phyloP scores from a whole-genome alignment of 2,329 filamentous ascomycete genomes.

The Phaeosphaeriaceae sp. region DNA sequence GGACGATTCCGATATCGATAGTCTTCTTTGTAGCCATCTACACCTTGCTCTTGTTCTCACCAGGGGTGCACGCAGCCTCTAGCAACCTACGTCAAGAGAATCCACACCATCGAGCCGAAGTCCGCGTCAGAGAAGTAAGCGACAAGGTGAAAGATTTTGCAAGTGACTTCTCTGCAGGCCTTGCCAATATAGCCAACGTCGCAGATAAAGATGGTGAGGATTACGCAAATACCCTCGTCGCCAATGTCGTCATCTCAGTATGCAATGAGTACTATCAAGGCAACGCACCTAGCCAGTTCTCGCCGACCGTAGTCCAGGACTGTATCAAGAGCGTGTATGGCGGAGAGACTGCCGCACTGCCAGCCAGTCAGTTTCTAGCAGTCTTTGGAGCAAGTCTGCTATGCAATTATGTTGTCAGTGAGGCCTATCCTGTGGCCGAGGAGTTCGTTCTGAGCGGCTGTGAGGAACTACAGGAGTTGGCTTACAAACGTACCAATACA shows the following conservation, averaged over 20 bases:
- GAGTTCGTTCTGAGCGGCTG: slow-evolving; percentile 26
- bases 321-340: slow-evolving; percentile 29
- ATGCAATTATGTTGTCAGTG: slow-evolving; percentile 26
- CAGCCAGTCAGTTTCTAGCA: slow-evolving; percentile 22
- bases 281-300: slow-evolving; percentile 15
- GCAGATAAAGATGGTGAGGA: slow-evolving; percentile 22
- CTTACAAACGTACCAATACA: slow-evolving; percentile 9
- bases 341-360: slow-evolving; percentile 16
- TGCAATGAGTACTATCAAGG: slow-evolving; percentile 26
- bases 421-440: slow-evolving; percentile 26
- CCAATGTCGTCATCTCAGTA: slow-evolving; percentile 25
- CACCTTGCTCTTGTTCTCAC: slow-evolving; percentile 17
- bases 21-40: slow-evolving; percentile 16
- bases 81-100: slow-evolving; percentile 2
- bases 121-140: slow-evolving; percentile 22
- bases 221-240: slow-evolving; percentile 27
- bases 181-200: slow-evolving; percentile 22
- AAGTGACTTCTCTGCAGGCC: slow-evolving; percentile 13
- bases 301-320: slow-evolving; percentile 18
- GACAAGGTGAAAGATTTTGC: slow-evolving; percentile 25
- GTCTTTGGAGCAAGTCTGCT: slow-evolving; percentile 30
- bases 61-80: slow-evolving; percentile 11
- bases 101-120: slow-evolving; percentile 12
- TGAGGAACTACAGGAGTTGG: slow-evolving; percentile 24
- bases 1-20: slow-evolving; percentile 4